These are phyloP conservation scores for Aspergillus homomorphus DNA, from an alignment of 495 filamentous ascomycete genomes.

Conservation along the genomic window DNA sequence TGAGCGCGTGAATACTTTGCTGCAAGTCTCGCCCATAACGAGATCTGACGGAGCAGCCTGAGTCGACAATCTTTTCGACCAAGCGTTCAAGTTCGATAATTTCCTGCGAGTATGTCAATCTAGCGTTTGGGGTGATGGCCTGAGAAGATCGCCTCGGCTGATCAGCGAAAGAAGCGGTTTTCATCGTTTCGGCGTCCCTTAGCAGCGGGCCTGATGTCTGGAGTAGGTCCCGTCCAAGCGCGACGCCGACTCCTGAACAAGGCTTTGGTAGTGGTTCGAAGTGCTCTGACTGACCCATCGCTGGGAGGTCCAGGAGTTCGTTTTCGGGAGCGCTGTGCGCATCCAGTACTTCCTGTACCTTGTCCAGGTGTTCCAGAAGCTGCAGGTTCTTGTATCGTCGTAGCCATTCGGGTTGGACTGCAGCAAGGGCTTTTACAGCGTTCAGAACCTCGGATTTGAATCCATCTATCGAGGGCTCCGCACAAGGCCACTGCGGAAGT, in stretches of 20 bases:
- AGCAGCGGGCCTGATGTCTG: too few species aligned
- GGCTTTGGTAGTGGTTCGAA: background rate
- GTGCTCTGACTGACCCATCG: background rate
- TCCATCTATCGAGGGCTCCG: slow-evolving; percentile 21
- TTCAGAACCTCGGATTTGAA: slow-evolving; percentile 31
- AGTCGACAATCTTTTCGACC: slow-evolving; percentile 24
- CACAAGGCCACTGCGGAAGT: slow-evolving; percentile 37
- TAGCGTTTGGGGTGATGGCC: too few species aligned
- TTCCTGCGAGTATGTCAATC: background rate
- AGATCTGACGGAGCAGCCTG: slow-evolving; percentile 26
- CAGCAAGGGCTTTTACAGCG: slow-evolving; percentile 30
- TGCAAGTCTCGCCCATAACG: slow-evolving; percentile 42
- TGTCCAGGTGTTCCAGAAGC: slow-evolving; percentile 38
- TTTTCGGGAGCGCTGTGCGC: slow-evolving; percentile 2
- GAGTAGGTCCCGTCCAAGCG: too few species aligned
- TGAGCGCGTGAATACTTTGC: slow-evolving; percentile 24
- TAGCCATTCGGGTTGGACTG: slow-evolving; percentile 46
- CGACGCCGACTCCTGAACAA: too few species aligned
- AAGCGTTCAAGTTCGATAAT: slow-evolving; percentile 35
- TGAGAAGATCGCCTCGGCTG: too few species aligned
- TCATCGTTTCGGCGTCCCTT: too few species aligned
- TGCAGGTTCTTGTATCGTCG: slow-evolving; percentile 44
- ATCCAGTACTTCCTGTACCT: slow-evolving; percentile 21
- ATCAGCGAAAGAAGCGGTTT: too few species aligned
- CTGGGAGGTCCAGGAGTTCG: background rate